phyloP scores from a whole-genome alignment of 371 early-diverging fungal species.

The Mortierella polycephala region DNA sequence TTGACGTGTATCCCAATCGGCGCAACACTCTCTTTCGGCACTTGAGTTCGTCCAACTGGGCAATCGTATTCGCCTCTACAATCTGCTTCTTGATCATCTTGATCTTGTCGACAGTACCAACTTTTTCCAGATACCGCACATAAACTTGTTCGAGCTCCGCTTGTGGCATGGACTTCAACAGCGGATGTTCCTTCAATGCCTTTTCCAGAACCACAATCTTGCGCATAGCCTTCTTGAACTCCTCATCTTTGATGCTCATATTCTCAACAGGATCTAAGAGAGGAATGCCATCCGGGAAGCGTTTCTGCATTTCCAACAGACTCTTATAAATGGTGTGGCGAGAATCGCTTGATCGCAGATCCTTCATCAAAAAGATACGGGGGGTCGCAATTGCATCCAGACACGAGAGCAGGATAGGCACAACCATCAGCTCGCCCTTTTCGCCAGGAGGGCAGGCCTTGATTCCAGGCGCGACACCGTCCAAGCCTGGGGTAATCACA shows the following conservation, averaged over 20 bases:
- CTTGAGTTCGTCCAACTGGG: constrained; percentile 94
- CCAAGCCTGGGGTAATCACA: constrained; percentile 64
- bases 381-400: constrained; percentile 83
- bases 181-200: constrained; percentile 68
- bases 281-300: constrained; percentile 82
- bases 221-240: constrained; percentile 78
- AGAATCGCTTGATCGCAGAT: constrained; percentile 66
- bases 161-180: constrained; percentile 56
- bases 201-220: constrained; percentile 81
- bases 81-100: constrained; percentile 77
- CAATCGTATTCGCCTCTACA: constrained; percentile 79
- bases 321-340: constrained; percentile 76
- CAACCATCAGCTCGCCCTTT: constrained; percentile 76
- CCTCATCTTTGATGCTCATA: constrained; percentile 88
- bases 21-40: constrained; percentile 91
- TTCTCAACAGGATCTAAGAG: constrained; percentile 90
- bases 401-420: constrained; percentile 81
- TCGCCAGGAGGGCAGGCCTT: constrained; percentile 69
- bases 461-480: constrained; percentile 65
- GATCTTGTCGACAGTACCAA: constrained; percentile 64
- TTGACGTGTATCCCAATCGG: constrained; percentile 86
- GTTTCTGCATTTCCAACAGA: constrained; percentile 76
- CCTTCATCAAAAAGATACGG: constrained; percentile 81
- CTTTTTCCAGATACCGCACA: constrained; percentile 73
- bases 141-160: constrained; percentile 68